A percentile compares a stretch with the other conserved stretches of the same genome.
Evolutionary conservation across 768 basidiomycete species (phyloP).

Genomic region (Tricholoma terreum): DNA sequence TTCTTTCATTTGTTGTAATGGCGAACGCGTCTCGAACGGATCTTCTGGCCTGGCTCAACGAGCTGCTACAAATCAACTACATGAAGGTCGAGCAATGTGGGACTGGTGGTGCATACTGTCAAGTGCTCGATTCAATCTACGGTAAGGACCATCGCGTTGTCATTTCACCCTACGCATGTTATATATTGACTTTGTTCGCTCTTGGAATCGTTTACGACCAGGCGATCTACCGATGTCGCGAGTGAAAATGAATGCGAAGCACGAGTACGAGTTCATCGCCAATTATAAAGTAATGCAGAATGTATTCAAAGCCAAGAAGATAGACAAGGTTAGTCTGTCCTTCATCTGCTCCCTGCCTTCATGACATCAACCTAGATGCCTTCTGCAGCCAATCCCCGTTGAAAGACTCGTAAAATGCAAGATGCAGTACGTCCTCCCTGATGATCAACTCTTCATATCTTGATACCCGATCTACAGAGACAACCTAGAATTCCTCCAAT

Average conservation of each 20-base stretch:
- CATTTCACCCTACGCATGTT: slow-evolving; percentile 2
- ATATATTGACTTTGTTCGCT: slow-evolving; percentile 3
- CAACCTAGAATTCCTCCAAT: slow-evolving; percentile 98
- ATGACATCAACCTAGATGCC: slow-evolving; percentile 8
- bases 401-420: slow-evolving; percentile 96
- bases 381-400: slow-evolving; percentile 83
- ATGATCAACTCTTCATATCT: background rate
- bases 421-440: slow-evolving; percentile 77
- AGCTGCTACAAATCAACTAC: slow-evolving; percentile 86
- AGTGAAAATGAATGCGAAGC: slow-evolving; percentile 96
- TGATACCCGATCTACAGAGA: slow-evolving; percentile 49
- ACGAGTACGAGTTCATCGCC: slow-evolving; percentile 91
- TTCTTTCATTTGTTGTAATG: slow-evolving; percentile 4
- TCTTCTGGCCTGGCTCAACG: slow-evolving; percentile 90
- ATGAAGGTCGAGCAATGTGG: slow-evolving; percentile 93
- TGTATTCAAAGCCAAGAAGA: slow-evolving; percentile 85
- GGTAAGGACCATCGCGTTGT: slow-evolving; percentile 47
- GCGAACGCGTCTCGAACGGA: slow-evolving; percentile 76
- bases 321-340: slow-evolving; percentile 73
- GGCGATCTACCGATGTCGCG: slow-evolving; percentile 88
- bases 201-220: slow-evolving; percentile 26
- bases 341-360: background rate
- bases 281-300: slow-evolving; percentile 98
- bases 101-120: slow-evolving; percentile 90
- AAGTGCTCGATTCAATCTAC: slow-evolving; percentile 93